Percentiles rank a stretch among this genome's conserved stretches.
phyloP scores from a whole-genome alignment of 2,329 filamentous ascomycete species.

The Gnomoniopsis smithogilvyi region DNA sequence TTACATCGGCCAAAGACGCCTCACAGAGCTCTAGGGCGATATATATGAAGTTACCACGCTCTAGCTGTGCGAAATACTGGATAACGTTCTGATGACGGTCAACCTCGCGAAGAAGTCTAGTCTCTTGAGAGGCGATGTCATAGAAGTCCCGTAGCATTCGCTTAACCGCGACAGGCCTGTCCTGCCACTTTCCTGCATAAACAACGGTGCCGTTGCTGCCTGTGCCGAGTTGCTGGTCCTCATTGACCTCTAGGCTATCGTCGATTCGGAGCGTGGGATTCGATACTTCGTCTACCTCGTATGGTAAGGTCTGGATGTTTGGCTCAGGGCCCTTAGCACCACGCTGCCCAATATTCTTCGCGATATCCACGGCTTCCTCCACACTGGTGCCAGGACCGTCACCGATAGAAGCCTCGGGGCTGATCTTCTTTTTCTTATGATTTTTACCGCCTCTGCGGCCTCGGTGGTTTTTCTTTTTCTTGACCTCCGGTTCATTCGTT shows the following conservation, averaged over 20 bases:
- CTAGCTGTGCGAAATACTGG: conserved; percentile 90
- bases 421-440: conserved; percentile 57
- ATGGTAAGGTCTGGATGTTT: conserved; percentile 56
- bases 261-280: conserved; percentile 60
- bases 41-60: conserved; percentile 86
- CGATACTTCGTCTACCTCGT: conserved; percentile 58
- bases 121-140: conserved; percentile 92
- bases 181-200: conserved; percentile 91
- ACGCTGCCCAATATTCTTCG: conserved; percentile 53
- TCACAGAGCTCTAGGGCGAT: conserved; percentile 94
- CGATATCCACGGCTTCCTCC: conserved; percentile 60
- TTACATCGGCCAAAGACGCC: conserved; percentile 86
- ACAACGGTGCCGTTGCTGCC: conserved; percentile 98
- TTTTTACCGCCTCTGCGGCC: conserved; percentile 70
- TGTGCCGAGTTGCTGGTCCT: conserved; percentile 63
- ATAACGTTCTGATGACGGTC: conserved; percentile 97
- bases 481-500: conserved; percentile 36
- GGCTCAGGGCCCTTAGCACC: conserved; percentile 51
- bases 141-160: conserved; percentile 95
- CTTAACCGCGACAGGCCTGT: conserved; percentile 91
- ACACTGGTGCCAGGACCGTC: conserved; percentile 48
- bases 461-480: conserved; percentile 66
- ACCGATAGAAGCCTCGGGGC: conserved; percentile 48
- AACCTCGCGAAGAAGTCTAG: conserved; percentile 83
- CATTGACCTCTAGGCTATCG: conserved; percentile 62